Conservation (phyloP, 805 yeast species). For the Tetrapisispora iriomotensis region DNA sequence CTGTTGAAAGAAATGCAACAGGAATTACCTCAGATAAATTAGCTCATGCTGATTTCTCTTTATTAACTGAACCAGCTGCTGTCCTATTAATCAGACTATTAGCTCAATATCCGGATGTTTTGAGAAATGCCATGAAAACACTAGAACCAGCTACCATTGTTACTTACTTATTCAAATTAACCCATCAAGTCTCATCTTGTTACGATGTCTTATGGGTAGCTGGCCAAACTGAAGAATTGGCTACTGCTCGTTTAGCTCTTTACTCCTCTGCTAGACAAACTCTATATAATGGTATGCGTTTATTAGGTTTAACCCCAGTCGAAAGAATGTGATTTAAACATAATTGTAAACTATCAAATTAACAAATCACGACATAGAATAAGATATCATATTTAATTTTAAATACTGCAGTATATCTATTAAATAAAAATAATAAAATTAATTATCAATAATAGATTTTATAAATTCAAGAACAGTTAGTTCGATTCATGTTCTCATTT, state of each 20-base stretch:
- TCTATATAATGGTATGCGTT: constrained; percentile 75
- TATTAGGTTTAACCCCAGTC: constrained; percentile 94
- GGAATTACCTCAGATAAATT: constrained; percentile 37
- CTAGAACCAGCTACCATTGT: constrained; percentile 91
- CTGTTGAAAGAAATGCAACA: constrained; percentile 77
- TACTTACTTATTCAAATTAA: constrained; percentile 81
- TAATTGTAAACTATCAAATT: background rate
- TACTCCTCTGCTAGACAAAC: constrained; percentile 87
- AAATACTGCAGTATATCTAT: too few species aligned
- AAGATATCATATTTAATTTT: background rate
- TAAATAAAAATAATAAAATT: too few species aligned
- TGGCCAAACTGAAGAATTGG: constrained; percentile 81
- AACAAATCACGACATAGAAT: background rate
- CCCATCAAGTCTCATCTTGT: constrained; percentile 93
- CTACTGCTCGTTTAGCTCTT: constrained; percentile 84
- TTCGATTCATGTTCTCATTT: too few species aligned
- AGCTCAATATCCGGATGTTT: constrained; percentile 84
- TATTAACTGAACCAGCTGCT: constrained; percentile 65
- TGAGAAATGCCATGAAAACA: constrained; percentile 73
- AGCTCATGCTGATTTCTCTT: constrained; percentile 43
- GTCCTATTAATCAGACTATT: constrained; percentile 61
- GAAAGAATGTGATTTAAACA: constrained; percentile 79
- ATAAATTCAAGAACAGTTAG: too few species aligned
- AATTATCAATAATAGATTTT: too few species aligned
- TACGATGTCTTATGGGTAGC: constrained; percentile 95